phyloP scores from a whole-genome alignment of 192 early-diverging fungal genomes.

The Mortierella hygrophila region DNA sequence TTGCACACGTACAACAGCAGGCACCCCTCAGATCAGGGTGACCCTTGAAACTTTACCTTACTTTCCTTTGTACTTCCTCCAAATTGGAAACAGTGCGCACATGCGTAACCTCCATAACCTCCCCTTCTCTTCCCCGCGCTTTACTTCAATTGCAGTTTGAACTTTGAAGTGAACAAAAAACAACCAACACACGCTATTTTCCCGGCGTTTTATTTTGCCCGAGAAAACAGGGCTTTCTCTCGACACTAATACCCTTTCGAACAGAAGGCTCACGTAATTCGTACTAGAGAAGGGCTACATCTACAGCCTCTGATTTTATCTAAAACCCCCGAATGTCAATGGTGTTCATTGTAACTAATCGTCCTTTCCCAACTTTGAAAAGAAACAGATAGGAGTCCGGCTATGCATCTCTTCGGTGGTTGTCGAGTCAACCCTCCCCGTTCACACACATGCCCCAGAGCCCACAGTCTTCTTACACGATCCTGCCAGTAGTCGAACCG shows the following conservation, averaged over 20 bases:
- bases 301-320: too few species aligned
- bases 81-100: too few species aligned
- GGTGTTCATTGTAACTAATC: neutral
- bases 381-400: slow-evolving; percentile 14
- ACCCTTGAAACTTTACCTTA: too few species aligned
- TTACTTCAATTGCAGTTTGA: neutral
- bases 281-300: too few species aligned
- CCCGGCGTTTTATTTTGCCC: slow-evolving; percentile 8
- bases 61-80: too few species aligned
- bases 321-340: too few species aligned
- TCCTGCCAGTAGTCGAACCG: slow-evolving; percentile 18
- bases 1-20: too few species aligned
- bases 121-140: neutral
- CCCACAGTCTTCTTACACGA: slow-evolving; percentile 30
- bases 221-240: neutral
- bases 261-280: neutral
- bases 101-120: too few species aligned
- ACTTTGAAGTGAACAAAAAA: neutral
- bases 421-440: slow-evolving; percentile 31
- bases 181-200: neutral
- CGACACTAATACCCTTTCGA: too few species aligned
- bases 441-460: slow-evolving; percentile 40
- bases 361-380: neutral
- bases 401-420: slow-evolving; percentile 21
- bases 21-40: too few species aligned